Evolutionary conservation across 192 early-diverging fungal species (phyloP).

Genomic region (Umbelopsis sp.): DNA sequence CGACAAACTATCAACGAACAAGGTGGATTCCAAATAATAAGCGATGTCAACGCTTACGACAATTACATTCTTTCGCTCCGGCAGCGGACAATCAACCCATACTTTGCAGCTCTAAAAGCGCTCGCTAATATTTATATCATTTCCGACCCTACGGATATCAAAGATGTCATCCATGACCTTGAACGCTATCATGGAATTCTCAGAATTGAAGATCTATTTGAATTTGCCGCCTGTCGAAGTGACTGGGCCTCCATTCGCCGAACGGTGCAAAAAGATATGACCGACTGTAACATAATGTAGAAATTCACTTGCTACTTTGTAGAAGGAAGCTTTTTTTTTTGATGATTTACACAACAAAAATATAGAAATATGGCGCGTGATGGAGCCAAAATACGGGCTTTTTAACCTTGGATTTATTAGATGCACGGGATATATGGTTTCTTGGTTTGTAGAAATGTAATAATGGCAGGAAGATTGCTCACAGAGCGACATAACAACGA

Average conservation of each 20-base stretch:
- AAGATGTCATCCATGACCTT: conserved; percentile 76
- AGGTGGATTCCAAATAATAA: conserved; percentile 78
- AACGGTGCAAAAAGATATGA: conserved; percentile 67
- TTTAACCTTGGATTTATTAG: background rate
- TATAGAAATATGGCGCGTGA: background rate
- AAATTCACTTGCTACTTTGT: background rate
- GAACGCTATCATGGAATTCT: conserved; percentile 73
- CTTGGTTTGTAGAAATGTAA: background rate
- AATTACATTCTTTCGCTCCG: conserved; percentile 66
- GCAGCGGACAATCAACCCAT: conserved; percentile 64
- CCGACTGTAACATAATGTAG: conserved; percentile 60
- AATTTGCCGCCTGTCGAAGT: conserved; percentile 73
- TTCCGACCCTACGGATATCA: conserved; percentile 68
- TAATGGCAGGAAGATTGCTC: background rate
- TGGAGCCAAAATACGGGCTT: no score
- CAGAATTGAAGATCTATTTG: conserved; percentile 80
- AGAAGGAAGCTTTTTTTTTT: background rate
- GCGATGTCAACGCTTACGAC: conserved; percentile 83
- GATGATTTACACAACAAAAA: no score
- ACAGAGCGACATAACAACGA: background rate
- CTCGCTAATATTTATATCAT: conserved; percentile 83
- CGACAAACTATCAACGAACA: conserved; percentile 76
- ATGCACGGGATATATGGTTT: background rate
- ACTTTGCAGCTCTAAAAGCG: conserved; percentile 80
- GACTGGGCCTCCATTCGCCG: conserved; percentile 81